Evolutionary conservation across 176 grass and related monocot genomes (phyloP), one percentile per base, ranked within the genome.

Genomic region (Cenchrus purpureus): DNA sequence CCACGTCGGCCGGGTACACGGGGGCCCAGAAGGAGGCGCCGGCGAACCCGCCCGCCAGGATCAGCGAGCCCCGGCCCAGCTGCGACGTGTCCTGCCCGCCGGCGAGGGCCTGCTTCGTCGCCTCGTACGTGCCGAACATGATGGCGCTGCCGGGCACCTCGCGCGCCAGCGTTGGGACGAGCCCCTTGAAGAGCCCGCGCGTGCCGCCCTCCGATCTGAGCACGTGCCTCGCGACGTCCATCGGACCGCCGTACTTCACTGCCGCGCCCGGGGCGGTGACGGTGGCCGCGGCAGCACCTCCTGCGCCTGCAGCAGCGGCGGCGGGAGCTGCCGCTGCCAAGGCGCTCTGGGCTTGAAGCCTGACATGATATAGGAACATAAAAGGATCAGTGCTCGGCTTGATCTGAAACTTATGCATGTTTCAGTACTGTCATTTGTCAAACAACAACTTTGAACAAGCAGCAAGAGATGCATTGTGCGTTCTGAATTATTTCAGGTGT

Each of bases 71-170:
- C 58, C 92, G 59, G 52, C 92, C 77, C 0, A 97, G 86, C 51
- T 6, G 65, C 15, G 94, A 97, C 29, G 92, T 94, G 86, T 94
- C 88, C 28, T 82, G 67, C 10, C 90, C 87, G 32, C 92, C 90
- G 20, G 94, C 86, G 3, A 94, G 57, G 49, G 57, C 56, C 87
- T 87, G 90, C 83, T 97, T 97, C 48, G 79, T 48, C 31, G 84
- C 83, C 77, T 97, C 92, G 77, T 94, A 94, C 8, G 92, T 81
- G 42, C 94, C 94, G 68, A 97, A 97, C 94, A 97, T 97, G 42
- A 88, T 1, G 4, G 92, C 92, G 69, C 91, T 97, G 22, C 92
- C 95, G 12, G 95, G 90, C n/a, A 97, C 86, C 77, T 97, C 95
- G 11, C 95, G 90, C 16, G 71, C 95, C 69, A 97, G 31, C 44